Conservation (phyloP, 768 basidiomycete species). For the Hygrocybe punicea region DNA sequence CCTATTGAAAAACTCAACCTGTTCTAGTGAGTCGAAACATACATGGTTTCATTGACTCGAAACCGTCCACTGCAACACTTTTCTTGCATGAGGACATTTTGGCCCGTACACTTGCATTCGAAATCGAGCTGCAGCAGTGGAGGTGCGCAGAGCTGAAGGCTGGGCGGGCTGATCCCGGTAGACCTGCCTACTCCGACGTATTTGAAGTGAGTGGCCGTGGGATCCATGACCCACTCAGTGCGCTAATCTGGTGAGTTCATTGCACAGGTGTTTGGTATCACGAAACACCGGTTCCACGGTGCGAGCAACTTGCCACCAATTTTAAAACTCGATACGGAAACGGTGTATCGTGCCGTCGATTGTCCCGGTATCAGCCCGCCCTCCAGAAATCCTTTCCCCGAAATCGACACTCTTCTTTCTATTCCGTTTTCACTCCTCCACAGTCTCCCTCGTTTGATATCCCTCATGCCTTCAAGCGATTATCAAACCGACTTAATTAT, state of each 20-base stretch:
- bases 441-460: background rate
- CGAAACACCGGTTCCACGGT: background rate
- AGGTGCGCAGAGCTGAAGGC: background rate
- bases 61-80: background rate
- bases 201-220: background rate
- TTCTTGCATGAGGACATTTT: background rate
- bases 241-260: background rate
- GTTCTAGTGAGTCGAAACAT: background rate
- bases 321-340: background rate
- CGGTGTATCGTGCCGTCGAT: background rate
- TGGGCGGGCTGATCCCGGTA: background rate
- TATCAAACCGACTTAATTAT: background rate
- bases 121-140: background rate
- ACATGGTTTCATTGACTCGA: background rate
- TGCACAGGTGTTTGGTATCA: background rate
- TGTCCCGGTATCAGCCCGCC: background rate
- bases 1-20: background rate
- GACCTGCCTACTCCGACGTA: background rate
- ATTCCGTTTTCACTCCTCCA: background rate
- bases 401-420: background rate
- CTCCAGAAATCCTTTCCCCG: background rate
- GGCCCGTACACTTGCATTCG: background rate
- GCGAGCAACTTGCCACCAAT: background rate
- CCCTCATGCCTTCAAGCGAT: background rate
- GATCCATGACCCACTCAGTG: background rate